Conservation (phyloP, 2,329 filamentous ascomycete species). For the Pyrenophora graminea region DNA sequence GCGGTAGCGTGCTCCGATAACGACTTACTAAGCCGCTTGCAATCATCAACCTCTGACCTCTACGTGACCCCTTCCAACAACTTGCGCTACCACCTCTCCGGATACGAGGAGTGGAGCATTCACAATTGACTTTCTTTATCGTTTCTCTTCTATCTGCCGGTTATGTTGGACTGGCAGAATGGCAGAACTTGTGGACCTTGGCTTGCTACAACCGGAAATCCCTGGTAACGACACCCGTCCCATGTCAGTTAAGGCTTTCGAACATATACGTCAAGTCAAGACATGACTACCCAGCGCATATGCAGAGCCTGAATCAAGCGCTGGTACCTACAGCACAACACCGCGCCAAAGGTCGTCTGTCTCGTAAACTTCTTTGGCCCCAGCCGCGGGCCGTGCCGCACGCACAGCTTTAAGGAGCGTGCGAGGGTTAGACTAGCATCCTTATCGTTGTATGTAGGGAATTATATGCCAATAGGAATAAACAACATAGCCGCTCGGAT, state of each 20-base stretch:
- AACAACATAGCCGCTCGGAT: too few relatives aligned
- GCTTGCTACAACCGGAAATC: background rate
- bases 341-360: too few relatives aligned
- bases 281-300: too few relatives aligned
- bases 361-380: background rate
- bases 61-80: background rate
- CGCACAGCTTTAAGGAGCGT: background rate
- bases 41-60: too few relatives aligned
- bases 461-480: too few relatives aligned
- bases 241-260: background rate
- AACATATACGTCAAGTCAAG: background rate
- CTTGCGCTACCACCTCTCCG: background rate
- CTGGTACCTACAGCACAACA: too few relatives aligned
- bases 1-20: slow-evolving; percentile 7
- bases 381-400: background rate
- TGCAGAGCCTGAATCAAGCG: too few relatives aligned
- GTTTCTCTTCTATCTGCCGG: background rate
- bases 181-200: too few relatives aligned
- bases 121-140: background rate
- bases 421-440: background rate
- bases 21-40: slow-evolving; percentile 6
- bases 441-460: background rate
- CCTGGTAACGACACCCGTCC: background rate
- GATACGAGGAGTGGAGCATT: background rate
- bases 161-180: background rate